Conservation (phyloP, 371 early-diverging fungal genomes). For the Furculomyces boomerangus region DNA sequence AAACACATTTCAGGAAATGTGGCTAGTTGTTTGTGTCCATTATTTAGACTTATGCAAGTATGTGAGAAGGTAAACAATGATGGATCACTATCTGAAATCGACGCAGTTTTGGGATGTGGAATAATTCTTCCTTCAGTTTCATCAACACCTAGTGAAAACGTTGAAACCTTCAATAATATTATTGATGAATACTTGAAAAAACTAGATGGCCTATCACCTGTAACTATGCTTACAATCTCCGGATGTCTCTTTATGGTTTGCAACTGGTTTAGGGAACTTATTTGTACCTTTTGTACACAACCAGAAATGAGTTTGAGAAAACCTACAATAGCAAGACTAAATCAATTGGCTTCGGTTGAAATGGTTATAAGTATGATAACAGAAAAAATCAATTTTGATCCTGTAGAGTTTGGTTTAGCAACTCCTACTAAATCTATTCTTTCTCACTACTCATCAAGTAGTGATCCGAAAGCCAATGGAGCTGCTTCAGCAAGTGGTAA, state of each 20-base stretch:
- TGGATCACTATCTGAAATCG: constrained; percentile 41
- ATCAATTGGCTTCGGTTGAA: constrained; percentile 1
- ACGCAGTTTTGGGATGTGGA: constrained; percentile 53
- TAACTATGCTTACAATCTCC: background rate
- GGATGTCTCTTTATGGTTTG: constrained; percentile 11
- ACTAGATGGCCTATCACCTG: background rate
- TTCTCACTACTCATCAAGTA: background rate
- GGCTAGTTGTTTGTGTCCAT: constrained; percentile 35
- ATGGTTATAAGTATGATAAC: background rate
- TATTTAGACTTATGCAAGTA: constrained; percentile 52
- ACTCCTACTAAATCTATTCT: background rate
- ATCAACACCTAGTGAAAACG: background rate
- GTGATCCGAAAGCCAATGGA: background rate
- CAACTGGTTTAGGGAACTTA: constrained; percentile 26
- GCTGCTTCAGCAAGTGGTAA: background rate
- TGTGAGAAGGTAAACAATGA: constrained; percentile 38
- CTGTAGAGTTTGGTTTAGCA: background rate
- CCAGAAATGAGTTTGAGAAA: background rate
- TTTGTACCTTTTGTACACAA: background rate
- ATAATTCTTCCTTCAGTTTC: constrained; percentile 4
- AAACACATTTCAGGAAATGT: background rate
- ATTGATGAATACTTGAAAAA: background rate
- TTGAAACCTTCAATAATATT: background rate
- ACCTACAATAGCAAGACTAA: background rate
- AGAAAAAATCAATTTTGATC: background rate